Evolutionary conservation across 2,329 filamentous ascomycete genomes (phyloP).

Genomic region (Fusarium neocosmosporiellum): DNA sequence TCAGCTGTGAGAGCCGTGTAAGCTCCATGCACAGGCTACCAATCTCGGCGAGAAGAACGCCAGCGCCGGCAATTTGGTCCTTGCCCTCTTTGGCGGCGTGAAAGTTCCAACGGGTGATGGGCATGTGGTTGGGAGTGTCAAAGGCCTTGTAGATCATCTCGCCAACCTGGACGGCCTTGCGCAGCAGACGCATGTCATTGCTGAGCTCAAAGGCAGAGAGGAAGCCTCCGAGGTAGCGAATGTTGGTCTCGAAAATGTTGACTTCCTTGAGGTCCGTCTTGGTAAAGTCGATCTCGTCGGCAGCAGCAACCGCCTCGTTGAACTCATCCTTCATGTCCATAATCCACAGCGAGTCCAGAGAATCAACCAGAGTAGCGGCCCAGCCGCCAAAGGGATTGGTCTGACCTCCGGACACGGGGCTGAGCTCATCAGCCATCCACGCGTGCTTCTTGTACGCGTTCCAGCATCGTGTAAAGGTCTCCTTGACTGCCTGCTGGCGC

Average conservation of each 20-base stretch:
- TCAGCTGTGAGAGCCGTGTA: slow-evolving; percentile 78
- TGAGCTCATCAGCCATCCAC: slow-evolving; percentile 73
- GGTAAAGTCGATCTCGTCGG: slow-evolving; percentile 70
- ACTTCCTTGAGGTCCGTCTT: slow-evolving; percentile 59
- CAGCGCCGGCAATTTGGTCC: slow-evolving; percentile 45
- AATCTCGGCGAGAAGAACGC: slow-evolving; percentile 58
- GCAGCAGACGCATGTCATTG: slow-evolving; percentile 63
- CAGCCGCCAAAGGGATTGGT: slow-evolving; percentile 73
- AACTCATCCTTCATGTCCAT: slow-evolving; percentile 76
- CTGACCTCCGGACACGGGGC: slow-evolving; percentile 63
- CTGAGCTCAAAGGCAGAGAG: slow-evolving; percentile 77
- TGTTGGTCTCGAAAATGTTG: slow-evolving; percentile 78
- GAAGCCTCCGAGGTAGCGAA: slow-evolving; percentile 77
- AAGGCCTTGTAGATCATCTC: slow-evolving; percentile 74
- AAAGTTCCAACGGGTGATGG: slow-evolving; percentile 62
- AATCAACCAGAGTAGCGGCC: slow-evolving; percentile 75
- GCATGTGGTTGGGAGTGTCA: slow-evolving; percentile 76
- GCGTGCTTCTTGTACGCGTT: slow-evolving; percentile 69
- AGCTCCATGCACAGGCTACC: slow-evolving; percentile 80
- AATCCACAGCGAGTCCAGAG: slow-evolving; percentile 78
- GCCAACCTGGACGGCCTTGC: slow-evolving; percentile 72
- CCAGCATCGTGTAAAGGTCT: slow-evolving; percentile 59
- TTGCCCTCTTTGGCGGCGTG: slow-evolving; percentile 47
- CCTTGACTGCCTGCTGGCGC: slow-evolving; percentile 54
- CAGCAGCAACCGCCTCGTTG: slow-evolving; percentile 68